These are phyloP conservation scores for Turnera subulata DNA, from an alignment of 345 rosid genomes.

Conservation along the genomic window DNA sequence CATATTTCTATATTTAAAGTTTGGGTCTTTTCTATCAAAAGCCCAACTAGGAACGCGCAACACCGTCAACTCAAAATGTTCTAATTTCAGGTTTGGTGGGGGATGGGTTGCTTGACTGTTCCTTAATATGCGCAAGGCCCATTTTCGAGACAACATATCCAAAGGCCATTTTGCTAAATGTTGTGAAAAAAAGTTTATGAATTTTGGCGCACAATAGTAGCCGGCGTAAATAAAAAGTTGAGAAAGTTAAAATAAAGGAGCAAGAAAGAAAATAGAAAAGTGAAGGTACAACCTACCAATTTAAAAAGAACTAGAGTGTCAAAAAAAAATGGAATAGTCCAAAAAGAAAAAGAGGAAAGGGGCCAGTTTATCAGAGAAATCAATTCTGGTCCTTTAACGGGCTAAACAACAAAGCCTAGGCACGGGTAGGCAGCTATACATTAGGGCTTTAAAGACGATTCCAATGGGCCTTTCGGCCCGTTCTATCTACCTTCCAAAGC, in stretches of 20 bases:
- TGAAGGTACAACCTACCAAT: not conserved
- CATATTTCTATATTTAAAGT: too few species aligned
- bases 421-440: not conserved
- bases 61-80: too few species aligned
- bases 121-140: too few species aligned
- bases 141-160: too few species aligned
- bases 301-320: too few species aligned
- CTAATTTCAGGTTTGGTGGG: too few species aligned
- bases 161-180: too few species aligned
- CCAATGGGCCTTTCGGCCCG: not conserved
- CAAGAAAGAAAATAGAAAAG: not conserved
- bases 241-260: not conserved
- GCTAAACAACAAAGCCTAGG: too few species aligned
- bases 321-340: not conserved
- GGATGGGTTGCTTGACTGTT: too few species aligned
- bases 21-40: too few species aligned
- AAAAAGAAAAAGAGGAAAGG: not conserved
- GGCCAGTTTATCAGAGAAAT: not conserved
- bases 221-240: not conserved
- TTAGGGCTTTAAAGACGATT: not conserved
- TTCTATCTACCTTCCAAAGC: not conserved
- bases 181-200: too few species aligned
- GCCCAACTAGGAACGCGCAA: too few species aligned
- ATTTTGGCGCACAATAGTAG: not conserved
- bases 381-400: not conserved